phyloP scores from a whole-genome alignment of 345 rosid genomes.

The Murraya paniculata region DNA sequence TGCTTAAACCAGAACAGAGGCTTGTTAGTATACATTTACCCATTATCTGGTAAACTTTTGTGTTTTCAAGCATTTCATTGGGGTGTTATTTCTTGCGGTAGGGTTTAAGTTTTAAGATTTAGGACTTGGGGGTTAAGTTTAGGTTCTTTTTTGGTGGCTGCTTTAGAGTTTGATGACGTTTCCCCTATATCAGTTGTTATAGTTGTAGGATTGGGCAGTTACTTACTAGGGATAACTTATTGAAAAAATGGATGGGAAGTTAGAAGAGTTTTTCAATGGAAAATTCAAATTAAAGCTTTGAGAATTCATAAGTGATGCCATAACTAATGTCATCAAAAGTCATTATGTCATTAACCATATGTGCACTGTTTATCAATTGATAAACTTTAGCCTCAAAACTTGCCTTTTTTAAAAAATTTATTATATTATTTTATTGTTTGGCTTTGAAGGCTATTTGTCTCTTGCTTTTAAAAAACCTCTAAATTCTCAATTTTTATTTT shows the following conservation, averaged over 20 bases:
- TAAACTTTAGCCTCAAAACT: neutral
- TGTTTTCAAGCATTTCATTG: neutral
- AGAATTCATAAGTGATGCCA: neutral
- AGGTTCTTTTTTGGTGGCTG: neutral
- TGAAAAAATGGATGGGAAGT: neutral
- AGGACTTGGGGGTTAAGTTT: neutral
- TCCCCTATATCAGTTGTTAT: neutral
- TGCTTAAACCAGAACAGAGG: too few relatives aligned
- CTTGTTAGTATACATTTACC: neutral
- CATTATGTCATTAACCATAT: neutral
- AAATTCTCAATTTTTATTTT: neutral
- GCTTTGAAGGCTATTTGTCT: neutral
- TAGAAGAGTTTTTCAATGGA: neutral
- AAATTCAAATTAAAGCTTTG: neutral
- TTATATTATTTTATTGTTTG: neutral
- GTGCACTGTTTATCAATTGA: neutral
- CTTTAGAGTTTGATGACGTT: neutral
- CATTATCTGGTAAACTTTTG: neutral
- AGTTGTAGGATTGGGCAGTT: neutral
- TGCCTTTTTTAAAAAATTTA: neutral
- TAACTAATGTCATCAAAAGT: neutral
- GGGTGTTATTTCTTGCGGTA: neutral
- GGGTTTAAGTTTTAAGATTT: neutral
- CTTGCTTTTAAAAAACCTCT: neutral
- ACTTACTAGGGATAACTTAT: neutral